Conservation (phyloP, 2,329 filamentous ascomycete species). For the Epichloe aotearoae region DNA sequence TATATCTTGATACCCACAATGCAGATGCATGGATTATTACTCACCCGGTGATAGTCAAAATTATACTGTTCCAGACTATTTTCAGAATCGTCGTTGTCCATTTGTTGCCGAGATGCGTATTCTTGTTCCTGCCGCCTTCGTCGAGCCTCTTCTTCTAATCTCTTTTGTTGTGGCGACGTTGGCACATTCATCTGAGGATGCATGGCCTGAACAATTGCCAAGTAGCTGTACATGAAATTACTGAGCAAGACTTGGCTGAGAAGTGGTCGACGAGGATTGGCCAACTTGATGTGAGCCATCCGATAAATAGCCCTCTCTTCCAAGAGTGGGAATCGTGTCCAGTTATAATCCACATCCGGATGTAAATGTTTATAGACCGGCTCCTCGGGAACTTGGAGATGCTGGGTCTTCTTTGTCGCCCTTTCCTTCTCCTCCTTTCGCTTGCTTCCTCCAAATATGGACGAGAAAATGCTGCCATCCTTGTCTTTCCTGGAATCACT, state of each 20-base stretch:
- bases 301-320: constrained; percentile 96
- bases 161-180: constrained; percentile 63
- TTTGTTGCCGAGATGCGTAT: constrained; percentile 32
- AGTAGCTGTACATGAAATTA: constrained; percentile 99
- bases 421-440: constrained; percentile 72
- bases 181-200: constrained; percentile 90
- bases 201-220: constrained; percentile 98
- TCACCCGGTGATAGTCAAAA: constrained; percentile 40
- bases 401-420: constrained; percentile 58
- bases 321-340: constrained; percentile 87
- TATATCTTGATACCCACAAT: neutral
- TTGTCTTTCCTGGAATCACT: constrained; percentile 79
- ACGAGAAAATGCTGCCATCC: constrained; percentile 84
- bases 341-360: constrained; percentile 89
- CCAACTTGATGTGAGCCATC: constrained; percentile 97
- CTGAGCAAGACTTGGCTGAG: constrained; percentile 92
- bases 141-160: constrained; percentile 40
- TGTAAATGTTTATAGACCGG: constrained; percentile 56
- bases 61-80: constrained; percentile 38
- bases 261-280: constrained; percentile 84
- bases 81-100: constrained; percentile 32
- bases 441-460: constrained; percentile 80
- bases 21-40: constrained; percentile 11
- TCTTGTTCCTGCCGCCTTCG: constrained; percentile 37
- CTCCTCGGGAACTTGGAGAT: constrained; percentile 69